Conservation (phyloP, 192 early-diverging fungal genomes). For the Backusella macrospora region DNA sequence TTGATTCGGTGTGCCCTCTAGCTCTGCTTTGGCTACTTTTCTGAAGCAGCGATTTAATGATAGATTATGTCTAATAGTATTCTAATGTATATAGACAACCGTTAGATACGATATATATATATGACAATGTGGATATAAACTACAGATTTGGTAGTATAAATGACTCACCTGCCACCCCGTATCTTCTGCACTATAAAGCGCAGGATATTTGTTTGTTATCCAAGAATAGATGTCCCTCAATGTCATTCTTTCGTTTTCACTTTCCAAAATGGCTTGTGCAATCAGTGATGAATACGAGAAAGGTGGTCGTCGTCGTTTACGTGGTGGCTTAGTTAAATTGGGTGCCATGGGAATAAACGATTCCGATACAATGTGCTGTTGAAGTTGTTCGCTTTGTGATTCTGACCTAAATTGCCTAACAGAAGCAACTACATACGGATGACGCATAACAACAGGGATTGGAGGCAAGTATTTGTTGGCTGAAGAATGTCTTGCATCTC, state of each 20-base stretch:
- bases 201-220: slow-evolving; percentile 74
- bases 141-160: neutral
- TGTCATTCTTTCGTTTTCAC: slow-evolving; percentile 64
- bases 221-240: slow-evolving; percentile 89
- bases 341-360: slow-evolving; percentile 42
- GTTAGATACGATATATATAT: neutral
- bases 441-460: slow-evolving; percentile 39
- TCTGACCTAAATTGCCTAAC: slow-evolving; percentile 33
- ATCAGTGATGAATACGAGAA: slow-evolving; percentile 85
- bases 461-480: slow-evolving; percentile 19
- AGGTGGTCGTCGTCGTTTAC: slow-evolving; percentile 56
- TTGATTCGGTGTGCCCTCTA: slow-evolving; percentile 42
- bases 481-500: neutral
- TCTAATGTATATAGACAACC: slow-evolving; percentile 46
- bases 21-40: slow-evolving; percentile 66
- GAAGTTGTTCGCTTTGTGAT: slow-evolving; percentile 31
- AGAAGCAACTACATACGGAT: slow-evolving; percentile 27
- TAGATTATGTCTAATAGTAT: slow-evolving; percentile 92
- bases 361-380: slow-evolving; percentile 42
- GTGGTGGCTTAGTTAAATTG: slow-evolving; percentile 24
- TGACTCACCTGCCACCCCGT: slow-evolving; percentile 80
- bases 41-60: slow-evolving; percentile 83
- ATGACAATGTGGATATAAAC: neutral
- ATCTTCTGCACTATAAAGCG: slow-evolving; percentile 68
- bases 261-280: slow-evolving; percentile 74